Conservation (phyloP, 768 basidiomycete genomes). For the Leccinum subgranulosum region DNA sequence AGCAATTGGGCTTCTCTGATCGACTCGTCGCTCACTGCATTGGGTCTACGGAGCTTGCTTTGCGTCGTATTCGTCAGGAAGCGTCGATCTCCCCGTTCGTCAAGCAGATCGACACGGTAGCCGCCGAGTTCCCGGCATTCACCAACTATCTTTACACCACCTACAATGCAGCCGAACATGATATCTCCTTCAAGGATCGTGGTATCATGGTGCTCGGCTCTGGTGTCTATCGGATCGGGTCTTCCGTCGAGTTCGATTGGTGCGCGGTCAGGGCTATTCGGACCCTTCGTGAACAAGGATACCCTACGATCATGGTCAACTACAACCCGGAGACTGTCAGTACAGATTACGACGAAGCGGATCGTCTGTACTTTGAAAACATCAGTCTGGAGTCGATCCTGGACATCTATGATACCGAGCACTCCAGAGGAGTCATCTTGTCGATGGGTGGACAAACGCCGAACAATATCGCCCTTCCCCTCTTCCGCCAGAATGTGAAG, state of each 20-base stretch:
- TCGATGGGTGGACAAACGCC: conserved; percentile 99
- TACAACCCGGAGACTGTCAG: conserved; percentile 99
- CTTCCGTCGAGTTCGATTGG: conserved; percentile 99
- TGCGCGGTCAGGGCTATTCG: conserved; percentile 97
- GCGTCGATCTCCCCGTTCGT: conserved; percentile 81
- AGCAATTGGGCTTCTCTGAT: conserved; percentile 96
- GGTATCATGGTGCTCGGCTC: conserved; percentile 98
- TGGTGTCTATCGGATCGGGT: conserved; percentile 97
- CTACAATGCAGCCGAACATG: conserved; percentile 95
- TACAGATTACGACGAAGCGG: conserved; percentile 98
- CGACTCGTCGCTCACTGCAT: conserved; percentile 80
- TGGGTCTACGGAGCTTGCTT: conserved; percentile 88
- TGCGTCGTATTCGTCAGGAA: conserved; percentile 88
- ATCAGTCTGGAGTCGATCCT: conserved; percentile 95
- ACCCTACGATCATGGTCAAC: conserved; percentile 98
- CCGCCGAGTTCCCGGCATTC: conserved; percentile 97
- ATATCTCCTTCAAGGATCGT: conserved; percentile 82
- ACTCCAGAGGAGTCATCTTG: conserved; percentile 86
- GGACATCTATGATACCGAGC: conserved; percentile 93
- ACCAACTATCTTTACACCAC: conserved; percentile 99
- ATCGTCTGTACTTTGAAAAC: conserved; percentile 98
- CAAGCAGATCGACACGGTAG: conserved; percentile 99
- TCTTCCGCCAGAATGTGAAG: conserved; percentile 97
- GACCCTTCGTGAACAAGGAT: conserved; percentile 90
- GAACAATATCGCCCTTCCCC: conserved; percentile 94